Evolutionary conservation across 768 basidiomycete genomes (phyloP).

Genomic region (Dictyophora rubrovolvata): DNA sequence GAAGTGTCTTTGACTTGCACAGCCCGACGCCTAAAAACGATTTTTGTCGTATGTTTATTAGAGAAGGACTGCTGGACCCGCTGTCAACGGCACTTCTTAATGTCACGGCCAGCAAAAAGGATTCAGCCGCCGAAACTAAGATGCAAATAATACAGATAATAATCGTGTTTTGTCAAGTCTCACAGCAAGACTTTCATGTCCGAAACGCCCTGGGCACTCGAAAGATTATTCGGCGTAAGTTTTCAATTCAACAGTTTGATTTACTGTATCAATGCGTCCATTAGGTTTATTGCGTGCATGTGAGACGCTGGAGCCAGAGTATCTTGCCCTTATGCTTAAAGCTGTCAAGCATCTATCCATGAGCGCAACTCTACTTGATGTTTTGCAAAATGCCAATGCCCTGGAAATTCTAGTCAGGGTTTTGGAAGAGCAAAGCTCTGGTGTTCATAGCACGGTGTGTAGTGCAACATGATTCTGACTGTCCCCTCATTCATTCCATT

Average conservation of each 20-base stretch:
- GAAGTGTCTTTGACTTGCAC: conserved; percentile 91
- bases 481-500: not conserved
- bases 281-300: conserved; percentile 81
- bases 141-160: conserved; percentile 83
- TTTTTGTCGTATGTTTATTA: conserved; percentile 96
- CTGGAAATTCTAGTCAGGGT: conserved; percentile 85
- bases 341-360: conserved; percentile 95
- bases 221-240: conserved; percentile 81
- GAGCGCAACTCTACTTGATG: conserved; percentile 81
- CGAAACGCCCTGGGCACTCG: conserved; percentile 86
- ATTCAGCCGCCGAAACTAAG: conserved; percentile 63
- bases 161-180: conserved; percentile 87
- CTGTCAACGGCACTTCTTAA: conserved; percentile 82
- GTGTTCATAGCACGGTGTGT: conserved; percentile 72
- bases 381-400: conserved; percentile 91
- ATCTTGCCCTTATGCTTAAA: conserved; percentile 82
- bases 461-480: not conserved
- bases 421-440: conserved; percentile 69
- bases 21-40: conserved; percentile 97
- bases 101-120: conserved; percentile 68
- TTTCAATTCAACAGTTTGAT: not conserved
- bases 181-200: conserved; percentile 92
- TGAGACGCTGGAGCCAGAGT: conserved; percentile 77
- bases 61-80: conserved; percentile 90
- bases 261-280: not conserved